Evolutionary conservation across 2,329 filamentous ascomycete species (phyloP).

Genomic region (Penicillium sclerotigenum): DNA sequence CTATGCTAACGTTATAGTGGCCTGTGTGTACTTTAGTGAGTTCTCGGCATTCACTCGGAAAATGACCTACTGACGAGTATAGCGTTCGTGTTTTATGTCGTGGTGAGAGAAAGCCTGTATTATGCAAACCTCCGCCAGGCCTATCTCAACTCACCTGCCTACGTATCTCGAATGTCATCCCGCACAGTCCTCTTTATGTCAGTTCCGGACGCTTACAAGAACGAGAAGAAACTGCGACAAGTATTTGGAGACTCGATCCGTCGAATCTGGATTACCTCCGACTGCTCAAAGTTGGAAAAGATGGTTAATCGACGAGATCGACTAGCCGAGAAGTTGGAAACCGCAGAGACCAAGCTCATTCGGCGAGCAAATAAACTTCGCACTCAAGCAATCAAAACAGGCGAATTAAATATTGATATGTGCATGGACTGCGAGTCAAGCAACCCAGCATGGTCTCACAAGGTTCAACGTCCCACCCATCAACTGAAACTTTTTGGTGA

Average conservation of each 20-base stretch:
- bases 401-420: conserved; percentile 19
- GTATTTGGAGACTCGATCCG: conserved; percentile 80
- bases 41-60: not conserved
- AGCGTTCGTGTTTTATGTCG: conserved; percentile 78
- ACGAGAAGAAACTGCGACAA: conserved; percentile 68
- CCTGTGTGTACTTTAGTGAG: conserved; percentile 72
- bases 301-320: conserved; percentile 77
- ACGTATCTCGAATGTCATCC: conserved; percentile 80
- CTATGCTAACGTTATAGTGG: conserved; percentile 74
- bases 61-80: conserved; percentile 6
- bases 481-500: conserved; percentile 68
- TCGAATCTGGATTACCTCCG: conserved; percentile 76
- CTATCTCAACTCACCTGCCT: conserved; percentile 79
- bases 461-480: conserved; percentile 67
- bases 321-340: conserved; percentile 73
- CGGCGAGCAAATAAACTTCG: conserved; percentile 70
- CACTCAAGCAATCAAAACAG: conserved; percentile 54
- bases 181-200: conserved; percentile 85
- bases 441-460: conserved; percentile 27
- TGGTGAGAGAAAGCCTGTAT: conserved; percentile 83
- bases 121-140: conserved; percentile 89
- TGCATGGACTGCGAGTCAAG: conserved; percentile 32
- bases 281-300: conserved; percentile 72
- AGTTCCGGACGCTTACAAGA: conserved; percentile 73
- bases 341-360: conserved; percentile 81